Percentiles rank a stretch among this genome's conserved stretches.
These are phyloP conservation scores for Lactifluus volemus DNA, from an alignment of 768 basidiomycete species.

Conservation along the genomic window DNA sequence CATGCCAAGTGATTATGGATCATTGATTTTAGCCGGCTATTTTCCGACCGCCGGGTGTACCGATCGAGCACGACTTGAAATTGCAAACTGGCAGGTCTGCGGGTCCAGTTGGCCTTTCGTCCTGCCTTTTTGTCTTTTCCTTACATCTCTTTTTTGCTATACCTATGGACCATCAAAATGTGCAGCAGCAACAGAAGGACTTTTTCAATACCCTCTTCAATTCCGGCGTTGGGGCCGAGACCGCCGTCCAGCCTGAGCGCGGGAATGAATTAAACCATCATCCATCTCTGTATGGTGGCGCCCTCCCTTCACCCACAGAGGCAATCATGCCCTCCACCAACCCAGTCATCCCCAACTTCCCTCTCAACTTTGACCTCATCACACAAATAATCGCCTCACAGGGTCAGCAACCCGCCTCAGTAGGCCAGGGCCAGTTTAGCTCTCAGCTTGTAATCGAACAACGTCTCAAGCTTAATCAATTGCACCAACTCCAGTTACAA, in stretches of 20 bases:
- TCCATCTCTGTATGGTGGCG: constrained; percentile 18
- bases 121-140: neutral
- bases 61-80: neutral
- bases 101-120: neutral
- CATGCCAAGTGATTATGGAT: neutral
- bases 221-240: constrained; percentile 17
- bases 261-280: constrained; percentile 16
- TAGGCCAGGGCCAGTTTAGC: constrained; percentile 24
- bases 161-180: constrained; percentile 16
- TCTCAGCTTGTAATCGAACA: constrained; percentile 58
- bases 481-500: constrained; percentile 72
- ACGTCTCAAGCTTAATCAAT: constrained; percentile 67
- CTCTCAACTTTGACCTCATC: constrained; percentile 39
- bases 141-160: neutral
- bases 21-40: neutral
- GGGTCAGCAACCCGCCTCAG: constrained; percentile 21
- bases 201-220: constrained; percentile 25
- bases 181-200: constrained; percentile 24
- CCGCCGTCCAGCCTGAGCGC: neutral
- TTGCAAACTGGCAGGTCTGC: neutral
- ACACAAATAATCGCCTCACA: constrained; percentile 46
- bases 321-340: constrained; percentile 19
- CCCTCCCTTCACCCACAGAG: constrained; percentile 7
- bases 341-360: constrained; percentile 19
- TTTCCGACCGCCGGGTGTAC: constrained; percentile 6